These are phyloP conservation scores for Mucor piriformis DNA, from an alignment of 371 early-diverging fungal genomes.

Conservation along the genomic window DNA sequence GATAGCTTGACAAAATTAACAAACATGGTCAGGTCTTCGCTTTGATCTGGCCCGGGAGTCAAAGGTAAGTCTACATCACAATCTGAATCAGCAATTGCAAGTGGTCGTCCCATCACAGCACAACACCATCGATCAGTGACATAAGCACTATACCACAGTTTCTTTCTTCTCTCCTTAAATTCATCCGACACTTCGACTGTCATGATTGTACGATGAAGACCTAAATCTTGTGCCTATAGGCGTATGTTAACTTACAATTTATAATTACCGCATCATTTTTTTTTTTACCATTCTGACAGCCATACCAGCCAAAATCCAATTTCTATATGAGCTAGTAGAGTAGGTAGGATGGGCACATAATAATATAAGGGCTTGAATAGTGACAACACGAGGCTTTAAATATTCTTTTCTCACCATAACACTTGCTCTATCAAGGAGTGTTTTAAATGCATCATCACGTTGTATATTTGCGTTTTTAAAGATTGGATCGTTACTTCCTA, in stretches of 20 bases:
- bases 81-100: constrained; percentile 46
- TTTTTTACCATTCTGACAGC: constrained; percentile 42
- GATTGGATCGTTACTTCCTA: constrained; percentile 27
- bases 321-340: constrained; percentile 35
- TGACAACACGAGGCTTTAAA: constrained; percentile 37
- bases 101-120: constrained; percentile 43
- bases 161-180: constrained; percentile 26
- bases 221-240: constrained; percentile 38
- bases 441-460: constrained; percentile 35
- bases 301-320: constrained; percentile 53
- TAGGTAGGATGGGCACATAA: constrained; percentile 43
- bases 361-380: constrained; percentile 46
- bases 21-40: constrained; percentile 25
- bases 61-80: constrained; percentile 40
- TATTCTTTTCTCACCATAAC: constrained; percentile 35
- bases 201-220: constrained; percentile 35
- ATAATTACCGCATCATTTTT: too few species aligned
- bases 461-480: constrained; percentile 29
- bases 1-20: constrained; percentile 37
- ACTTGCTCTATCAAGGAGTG: constrained; percentile 31
- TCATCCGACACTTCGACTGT: constrained; percentile 18
- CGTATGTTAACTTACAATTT: neutral
- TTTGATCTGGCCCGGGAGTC: neutral
- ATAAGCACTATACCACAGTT: constrained; percentile 39
- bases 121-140: constrained; percentile 44